Evolutionary conservation across 2,329 filamentous ascomycete genomes (phyloP).

Genomic region (Exophiala alcalophila): DNA sequence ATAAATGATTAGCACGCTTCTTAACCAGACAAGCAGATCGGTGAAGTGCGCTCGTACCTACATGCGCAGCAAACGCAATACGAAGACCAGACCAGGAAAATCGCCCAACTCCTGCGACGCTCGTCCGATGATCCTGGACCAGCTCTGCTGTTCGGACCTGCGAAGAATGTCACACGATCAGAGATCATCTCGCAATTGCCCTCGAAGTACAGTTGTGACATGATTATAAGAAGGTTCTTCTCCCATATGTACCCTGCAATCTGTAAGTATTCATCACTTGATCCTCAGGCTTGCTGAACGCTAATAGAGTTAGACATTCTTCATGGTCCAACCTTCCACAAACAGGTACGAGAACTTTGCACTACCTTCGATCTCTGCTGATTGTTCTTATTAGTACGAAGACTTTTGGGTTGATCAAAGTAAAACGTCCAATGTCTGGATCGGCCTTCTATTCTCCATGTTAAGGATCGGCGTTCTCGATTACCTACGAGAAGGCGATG

Average conservation of each 20-base stretch:
- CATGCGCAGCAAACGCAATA: conserved; percentile 76
- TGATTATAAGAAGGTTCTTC: conserved; percentile 84
- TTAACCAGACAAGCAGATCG: conserved; percentile 45
- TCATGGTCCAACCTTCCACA: conserved; percentile 79
- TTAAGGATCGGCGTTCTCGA: conserved; percentile 19
- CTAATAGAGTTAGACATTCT: conserved; percentile 55
- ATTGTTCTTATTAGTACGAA: conserved; percentile 11
- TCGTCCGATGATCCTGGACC: conserved; percentile 61
- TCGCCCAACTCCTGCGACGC: conserved; percentile 62
- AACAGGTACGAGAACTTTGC: conserved; percentile 39
- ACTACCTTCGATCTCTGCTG: neutral
- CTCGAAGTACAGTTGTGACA: conserved; percentile 74
- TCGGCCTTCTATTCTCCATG: conserved; percentile 14
- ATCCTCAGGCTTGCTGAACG: neutral
- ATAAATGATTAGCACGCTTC: conserved; percentile 63
- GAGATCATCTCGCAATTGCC: conserved; percentile 80
- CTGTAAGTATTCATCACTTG: conserved; percentile 3
- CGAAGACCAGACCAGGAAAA: conserved; percentile 72
- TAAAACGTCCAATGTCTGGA: conserved; percentile 7
- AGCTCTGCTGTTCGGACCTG: conserved; percentile 72
- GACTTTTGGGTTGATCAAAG: conserved; percentile 13
- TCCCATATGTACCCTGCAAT: conserved; percentile 69
- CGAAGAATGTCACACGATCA: conserved; percentile 63
- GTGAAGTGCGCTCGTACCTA: conserved; percentile 16
- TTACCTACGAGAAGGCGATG: conserved; percentile 15